Evolutionary conservation across 306 rosid genomes (phyloP).

Genomic region (Astragalus glycyphyllos): DNA sequence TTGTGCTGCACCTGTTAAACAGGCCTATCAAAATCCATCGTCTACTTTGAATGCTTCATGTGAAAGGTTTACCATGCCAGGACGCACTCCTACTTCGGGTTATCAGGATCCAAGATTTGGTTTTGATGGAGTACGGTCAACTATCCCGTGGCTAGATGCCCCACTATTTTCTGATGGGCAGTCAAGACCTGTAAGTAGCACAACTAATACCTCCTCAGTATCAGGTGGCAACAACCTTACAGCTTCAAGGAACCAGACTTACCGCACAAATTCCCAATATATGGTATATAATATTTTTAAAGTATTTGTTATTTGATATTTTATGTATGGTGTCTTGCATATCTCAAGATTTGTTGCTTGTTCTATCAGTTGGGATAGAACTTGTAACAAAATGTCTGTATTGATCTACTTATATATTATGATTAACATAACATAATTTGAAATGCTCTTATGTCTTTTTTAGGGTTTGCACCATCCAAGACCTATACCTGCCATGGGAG

Average conservation of each 20-base stretch:
- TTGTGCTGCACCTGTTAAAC: constrained; percentile 50
- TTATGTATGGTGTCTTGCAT: neutral
- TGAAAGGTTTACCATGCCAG: constrained; percentile 60
- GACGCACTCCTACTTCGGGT: constrained; percentile 71
- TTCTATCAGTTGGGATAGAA: neutral
- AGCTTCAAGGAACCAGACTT: constrained; percentile 75
- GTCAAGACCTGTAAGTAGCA: constrained; percentile 67
- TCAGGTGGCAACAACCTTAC: constrained; percentile 55
- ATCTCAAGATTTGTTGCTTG: neutral
- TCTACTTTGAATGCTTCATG: constrained; percentile 55
- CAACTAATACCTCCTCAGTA: constrained; percentile 62
- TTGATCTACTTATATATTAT: neutral
- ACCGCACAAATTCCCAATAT: constrained; percentile 75
- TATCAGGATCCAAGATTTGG: constrained; percentile 87
- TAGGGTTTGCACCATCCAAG: constrained; percentile 95
- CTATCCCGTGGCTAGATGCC: constrained; percentile 73
- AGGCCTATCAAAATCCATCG: constrained; percentile 48
- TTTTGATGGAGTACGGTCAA: constrained; percentile 66
- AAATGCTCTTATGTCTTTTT: neutral
- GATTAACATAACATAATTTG: neutral
- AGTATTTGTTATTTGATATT: neutral
- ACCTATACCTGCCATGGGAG: constrained; percentile 77
- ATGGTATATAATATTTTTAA: constrained; percentile 54
- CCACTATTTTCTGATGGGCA: constrained; percentile 86
- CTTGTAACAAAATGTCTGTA: neutral